Base-by-base conservation (phyloP, 2,329 filamentous ascomycete species). In the Mycosphaerella arachidis region DNA sequence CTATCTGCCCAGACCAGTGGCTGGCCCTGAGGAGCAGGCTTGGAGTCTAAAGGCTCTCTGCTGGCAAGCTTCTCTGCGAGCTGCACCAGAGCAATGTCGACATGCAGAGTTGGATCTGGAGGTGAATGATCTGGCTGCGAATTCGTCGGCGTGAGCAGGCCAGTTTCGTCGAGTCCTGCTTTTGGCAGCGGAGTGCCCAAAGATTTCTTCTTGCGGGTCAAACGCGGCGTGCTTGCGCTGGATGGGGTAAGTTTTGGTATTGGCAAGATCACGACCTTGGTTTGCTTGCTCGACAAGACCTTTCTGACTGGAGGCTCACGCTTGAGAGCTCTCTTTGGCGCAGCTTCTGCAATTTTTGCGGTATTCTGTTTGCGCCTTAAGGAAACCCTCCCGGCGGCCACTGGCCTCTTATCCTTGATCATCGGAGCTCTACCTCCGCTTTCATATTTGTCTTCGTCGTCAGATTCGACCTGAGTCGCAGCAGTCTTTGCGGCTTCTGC, bases 1-100 rank as follows among this genome's bases (percentile, higher is more conserved):
- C 74, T 76, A 5, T 82, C 75, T 0, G 85, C 79, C 83, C 84
- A 88, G 0, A 85, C 80, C 10, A 75, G 72, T 6, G 84, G 83
- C 18, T 70, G 59, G 18, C 72, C 71, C 18, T 56, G 51, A 6
- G 78, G 73, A 4, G 66, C 52, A 6, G 74, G 73, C 57, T 75
- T 75, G 8, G 48, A 48, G 1, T n/a, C 56, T 13, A 72, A 30
- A 5, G 70, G 66, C 27, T 66, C 48, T 20, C 69, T 63, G 24
- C 60, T 31, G 4, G 65, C 71, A n/a, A 75, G 58, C 31, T 64
- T 64, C 13, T 51, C 57, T 0, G 71, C 69, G 3, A 72, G 48
- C 8, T 48, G 48, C 10, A 68, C 48, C 29, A 50, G 24, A 10
- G 46, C 16, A 33, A 3, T 6, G 20, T 27, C 46, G 20, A 18